Conservation (phyloP, 1,284 basidiomycete species). For the Thelephora terrestris region DNA sequence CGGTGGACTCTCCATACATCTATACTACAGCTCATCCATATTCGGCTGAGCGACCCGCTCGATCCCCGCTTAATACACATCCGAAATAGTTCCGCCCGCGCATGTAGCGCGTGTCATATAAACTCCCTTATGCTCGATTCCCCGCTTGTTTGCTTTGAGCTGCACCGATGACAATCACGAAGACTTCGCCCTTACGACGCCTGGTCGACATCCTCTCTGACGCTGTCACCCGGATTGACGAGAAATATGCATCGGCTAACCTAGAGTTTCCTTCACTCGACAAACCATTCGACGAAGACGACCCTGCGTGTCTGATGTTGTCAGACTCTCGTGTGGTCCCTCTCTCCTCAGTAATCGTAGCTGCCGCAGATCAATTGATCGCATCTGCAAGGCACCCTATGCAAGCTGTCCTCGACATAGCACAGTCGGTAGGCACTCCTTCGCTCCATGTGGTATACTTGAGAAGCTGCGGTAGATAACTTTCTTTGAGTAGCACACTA, state of each 20-base stretch:
- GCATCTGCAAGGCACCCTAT: slow-evolving; percentile 10
- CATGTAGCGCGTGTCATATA: too few species aligned
- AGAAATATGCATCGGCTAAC: neutral
- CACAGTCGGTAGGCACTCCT: neutral
- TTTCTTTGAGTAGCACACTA: slow-evolving; percentile 7
- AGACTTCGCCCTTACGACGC: neutral
- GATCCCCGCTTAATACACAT: too few species aligned
- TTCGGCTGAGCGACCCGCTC: too few species aligned
- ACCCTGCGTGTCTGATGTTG: neutral
- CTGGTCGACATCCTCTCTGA: neutral
- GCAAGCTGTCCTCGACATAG: neutral
- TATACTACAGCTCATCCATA: too few species aligned
- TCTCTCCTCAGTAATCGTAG: slow-evolving; percentile 10
- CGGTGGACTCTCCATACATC: too few species aligned
- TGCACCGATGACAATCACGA: too few species aligned
- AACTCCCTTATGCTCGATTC: too few species aligned
- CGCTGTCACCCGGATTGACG: neutral
- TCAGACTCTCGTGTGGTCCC: slow-evolving; percentile 1
- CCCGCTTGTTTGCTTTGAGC: too few species aligned
- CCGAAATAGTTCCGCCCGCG: too few species aligned
- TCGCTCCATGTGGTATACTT: neutral
- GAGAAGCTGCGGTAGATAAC: neutral
- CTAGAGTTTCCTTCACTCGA: neutral
- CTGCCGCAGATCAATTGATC: slow-evolving; percentile 13
- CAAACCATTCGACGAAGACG: neutral